Evolutionary conservation across 306 rosid species (phyloP), one percentile per base, ranked within the genome.

Genomic region (Trifolium subterraneum): DNA sequence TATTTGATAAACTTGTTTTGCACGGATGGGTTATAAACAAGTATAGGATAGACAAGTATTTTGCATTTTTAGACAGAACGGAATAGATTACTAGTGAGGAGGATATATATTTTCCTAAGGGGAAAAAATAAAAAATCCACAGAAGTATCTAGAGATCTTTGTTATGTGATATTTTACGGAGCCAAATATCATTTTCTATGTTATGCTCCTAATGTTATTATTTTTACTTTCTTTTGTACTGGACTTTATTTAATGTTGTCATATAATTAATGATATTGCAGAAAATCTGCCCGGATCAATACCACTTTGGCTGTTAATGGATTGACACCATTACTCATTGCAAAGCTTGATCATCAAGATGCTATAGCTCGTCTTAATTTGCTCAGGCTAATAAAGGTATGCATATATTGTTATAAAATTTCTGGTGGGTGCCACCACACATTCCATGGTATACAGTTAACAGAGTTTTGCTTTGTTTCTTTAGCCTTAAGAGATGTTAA

Each of bases 321-420:
- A 59, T 85, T 95, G 79, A 95, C 98, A 45, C 93, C 97, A n/a
- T 80, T 95, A 81, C 99, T 95, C 48, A 86, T 95, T 77, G 91
- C 96, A 74, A 90, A 90, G 82, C 90, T 95, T 79, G 97, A 95
- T 82, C 99, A 95, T 75, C 99, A 87, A 76, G 99, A 95, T 86
- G 99, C 99, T 23, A 95, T 95, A 65, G 98, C 98, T 74, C 99
- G 99, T 72, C 92, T 95, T 70, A 95, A 95, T 87, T 96, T 95
- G 77, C 97, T 95, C 72, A 92, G 94, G 83, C 89, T 95, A 73
- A 95, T 95, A 79, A 95, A 95, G 98, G 99, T 90, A 78, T 51
- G 82, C 48, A 68, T 72, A 38, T 63, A 45, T 61, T 76, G 65
- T 72, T 29, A 35, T 67, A 45, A 68, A 62, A 36, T 52, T 62